phyloP scores from a whole-genome alignment of 139 green algal species.

The Chlamydomonas sp. region DNA sequence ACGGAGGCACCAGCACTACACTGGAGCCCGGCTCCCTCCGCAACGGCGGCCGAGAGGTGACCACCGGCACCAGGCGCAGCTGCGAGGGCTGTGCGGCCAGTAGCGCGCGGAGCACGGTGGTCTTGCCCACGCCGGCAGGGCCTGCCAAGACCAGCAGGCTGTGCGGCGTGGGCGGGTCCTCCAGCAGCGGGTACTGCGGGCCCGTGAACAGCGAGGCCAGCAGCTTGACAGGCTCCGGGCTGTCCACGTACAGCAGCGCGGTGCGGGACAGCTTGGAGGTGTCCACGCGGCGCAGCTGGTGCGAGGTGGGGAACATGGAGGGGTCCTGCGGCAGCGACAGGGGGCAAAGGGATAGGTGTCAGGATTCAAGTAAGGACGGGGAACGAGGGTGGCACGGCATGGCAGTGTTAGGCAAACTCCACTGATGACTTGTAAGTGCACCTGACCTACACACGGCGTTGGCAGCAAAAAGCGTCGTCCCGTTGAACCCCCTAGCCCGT shows the following conservation, averaged over 20 bases:
- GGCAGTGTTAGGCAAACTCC: no score
- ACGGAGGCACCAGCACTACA: not conserved
- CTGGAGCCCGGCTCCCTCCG: constrained; percentile 12
- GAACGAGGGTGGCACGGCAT: no score
- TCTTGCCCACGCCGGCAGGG: constrained; percentile 53
- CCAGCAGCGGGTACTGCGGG: constrained; percentile 45
- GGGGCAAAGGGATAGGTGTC: not conserved
- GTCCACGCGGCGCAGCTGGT: constrained; percentile 58
- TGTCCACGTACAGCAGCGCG: constrained; percentile 67
- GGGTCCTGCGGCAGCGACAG: constrained; percentile 23
- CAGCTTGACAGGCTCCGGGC: constrained; percentile 63
- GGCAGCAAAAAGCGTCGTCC: no score
- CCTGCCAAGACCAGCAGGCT: constrained; percentile 61
- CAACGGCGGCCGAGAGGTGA: constrained; percentile 42
- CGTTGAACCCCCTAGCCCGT: no score
- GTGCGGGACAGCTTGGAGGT: constrained; percentile 43
- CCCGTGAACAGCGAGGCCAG: constrained; percentile 57
- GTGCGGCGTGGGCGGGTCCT: constrained; percentile 11
- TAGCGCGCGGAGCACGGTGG: constrained; percentile 48
- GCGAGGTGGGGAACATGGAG: constrained; percentile 25
- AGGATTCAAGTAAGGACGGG: no score
- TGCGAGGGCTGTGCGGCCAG: constrained; percentile 19
- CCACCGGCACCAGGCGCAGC: constrained; percentile 16
- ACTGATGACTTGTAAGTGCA: no score
- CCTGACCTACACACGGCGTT: no score